These are phyloP conservation scores for Monosporozyma servazzii DNA, from an alignment of 805 yeast species.

Conservation along the genomic window DNA sequence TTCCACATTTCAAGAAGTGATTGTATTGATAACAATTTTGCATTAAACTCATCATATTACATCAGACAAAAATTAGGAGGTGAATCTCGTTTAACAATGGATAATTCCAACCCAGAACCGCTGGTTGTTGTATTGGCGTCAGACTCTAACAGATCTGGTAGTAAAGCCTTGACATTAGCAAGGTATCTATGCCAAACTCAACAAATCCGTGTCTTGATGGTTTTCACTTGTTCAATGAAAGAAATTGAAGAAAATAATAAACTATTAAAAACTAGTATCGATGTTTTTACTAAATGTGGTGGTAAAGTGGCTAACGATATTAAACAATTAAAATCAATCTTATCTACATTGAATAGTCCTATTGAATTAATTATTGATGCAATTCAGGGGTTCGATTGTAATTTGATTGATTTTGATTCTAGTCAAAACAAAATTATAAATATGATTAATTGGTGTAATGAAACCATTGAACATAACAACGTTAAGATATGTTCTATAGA, in stretches of 20 bases:
- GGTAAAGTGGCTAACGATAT: slow-evolving; percentile 49
- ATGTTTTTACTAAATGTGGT: slow-evolving; percentile 50
- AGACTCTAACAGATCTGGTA: slow-evolving; percentile 59
- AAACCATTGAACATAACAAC: slow-evolving; percentile 6
- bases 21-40: slow-evolving; percentile 36
- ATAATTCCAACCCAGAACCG: slow-evolving; percentile 76
- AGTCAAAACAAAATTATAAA: slow-evolving; percentile 22
- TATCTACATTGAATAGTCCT: slow-evolving; percentile 53
- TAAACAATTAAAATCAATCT: slow-evolving; percentile 30
- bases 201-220: slow-evolving; percentile 57
- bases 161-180: slow-evolving; percentile 68
- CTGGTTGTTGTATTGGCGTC: slow-evolving; percentile 62
- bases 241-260: slow-evolving; percentile 2
- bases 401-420: slow-evolving; percentile 24
- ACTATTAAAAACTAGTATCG: slow-evolving; percentile 40
- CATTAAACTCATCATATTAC: slow-evolving; percentile 52
- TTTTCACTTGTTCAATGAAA: slow-evolving; percentile 24
- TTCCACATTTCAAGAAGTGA: slow-evolving; percentile 50
- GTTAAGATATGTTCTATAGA: slow-evolving; percentile 47
- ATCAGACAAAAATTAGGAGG: slow-evolving; percentile 64
- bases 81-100: slow-evolving; percentile 46
- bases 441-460: slow-evolving; percentile 61
- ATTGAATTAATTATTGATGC: slow-evolving; percentile 77
- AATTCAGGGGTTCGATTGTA: slow-evolving; percentile 73
- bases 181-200: slow-evolving; percentile 56